Evolutionary conservation across 2,329 filamentous ascomycete species (phyloP).

Genomic region (Teratosphaeria destructans): DNA sequence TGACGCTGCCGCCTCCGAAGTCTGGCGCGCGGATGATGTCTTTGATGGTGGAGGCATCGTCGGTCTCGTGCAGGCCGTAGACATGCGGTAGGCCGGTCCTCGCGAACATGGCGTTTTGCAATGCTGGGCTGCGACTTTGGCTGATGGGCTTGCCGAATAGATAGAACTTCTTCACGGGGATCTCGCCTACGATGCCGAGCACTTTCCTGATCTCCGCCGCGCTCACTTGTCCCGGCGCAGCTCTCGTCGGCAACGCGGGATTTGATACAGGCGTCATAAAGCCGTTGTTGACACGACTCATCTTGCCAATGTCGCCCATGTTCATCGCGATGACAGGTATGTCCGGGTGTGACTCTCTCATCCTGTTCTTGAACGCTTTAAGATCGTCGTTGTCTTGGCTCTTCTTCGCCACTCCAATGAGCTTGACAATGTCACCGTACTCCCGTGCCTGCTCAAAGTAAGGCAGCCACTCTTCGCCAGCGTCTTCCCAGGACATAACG

Average conservation of each 20-base stretch:
- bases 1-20: constrained; percentile 91
- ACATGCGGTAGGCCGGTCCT: constrained; percentile 70
- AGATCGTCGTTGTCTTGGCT: constrained; percentile 82
- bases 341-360: constrained; percentile 55
- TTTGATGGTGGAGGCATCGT: constrained; percentile 50
- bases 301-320: constrained; percentile 79
- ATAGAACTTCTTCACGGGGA: constrained; percentile 66
- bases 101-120: constrained; percentile 79
- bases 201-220: constrained; percentile 77
- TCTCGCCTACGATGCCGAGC: constrained; percentile 67
- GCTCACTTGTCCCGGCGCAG: constrained; percentile 86
- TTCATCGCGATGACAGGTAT: constrained; percentile 91
- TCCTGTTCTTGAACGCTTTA: constrained; percentile 68
- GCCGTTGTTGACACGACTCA: constrained; percentile 79
- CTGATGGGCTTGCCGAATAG: constrained; percentile 80
- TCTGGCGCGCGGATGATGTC: constrained; percentile 56
- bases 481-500: constrained; percentile 75
- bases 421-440: constrained; percentile 87
- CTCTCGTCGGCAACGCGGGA: constrained; percentile 78
- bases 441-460: constrained; percentile 85
- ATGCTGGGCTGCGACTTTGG: constrained; percentile 71
- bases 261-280: constrained; percentile 96
- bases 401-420: constrained; percentile 68
- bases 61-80: constrained; percentile 71
- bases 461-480: constrained; percentile 65